Percentiles rank a stretch among this genome's conserved stretches.
Evolutionary conservation across 176 grass and related monocot species (phyloP).

Genomic region (Ananas comosus): DNA sequence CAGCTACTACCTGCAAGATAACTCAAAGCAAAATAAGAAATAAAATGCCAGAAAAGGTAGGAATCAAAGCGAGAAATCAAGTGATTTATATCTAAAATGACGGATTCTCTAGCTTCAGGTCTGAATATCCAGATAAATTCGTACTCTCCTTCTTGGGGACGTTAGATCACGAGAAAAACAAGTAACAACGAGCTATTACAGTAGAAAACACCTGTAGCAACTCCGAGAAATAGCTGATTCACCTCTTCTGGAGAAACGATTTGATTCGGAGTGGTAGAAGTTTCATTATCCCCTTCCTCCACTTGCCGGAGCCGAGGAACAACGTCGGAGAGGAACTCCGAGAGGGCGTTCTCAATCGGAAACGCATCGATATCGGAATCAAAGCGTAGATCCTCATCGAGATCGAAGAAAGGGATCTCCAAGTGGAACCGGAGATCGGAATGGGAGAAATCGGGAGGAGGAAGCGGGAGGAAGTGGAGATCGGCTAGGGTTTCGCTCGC

Average conservation of each 20-base stretch:
- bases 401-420: slow-evolving; percentile 20
- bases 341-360: slow-evolving; percentile 38
- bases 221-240: not conserved
- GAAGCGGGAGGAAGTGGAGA: slow-evolving; percentile 44
- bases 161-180: not conserved
- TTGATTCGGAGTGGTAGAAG: not conserved
- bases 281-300: slow-evolving; percentile 26
- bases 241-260: slow-evolving; percentile 15
- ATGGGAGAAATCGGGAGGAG: slow-evolving; percentile 37
- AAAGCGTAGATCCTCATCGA: slow-evolving; percentile 7
- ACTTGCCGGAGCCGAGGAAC: slow-evolving; percentile 29
- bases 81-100: not conserved
- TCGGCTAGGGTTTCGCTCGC: slow-evolving; percentile 22
- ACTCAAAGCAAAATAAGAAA: not conserved
- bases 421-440: slow-evolving; percentile 11
- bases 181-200: not conserved
- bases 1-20: slow-evolving; percentile 15
- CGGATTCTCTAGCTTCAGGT: no score
- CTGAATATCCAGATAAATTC: not conserved
- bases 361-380: slow-evolving; percentile 29
- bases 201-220: not conserved
- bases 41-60: not conserved
- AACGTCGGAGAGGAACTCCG: slow-evolving; percentile 38
- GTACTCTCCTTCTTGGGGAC: not conserved
- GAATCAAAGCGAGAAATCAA: slow-evolving; percentile 1